A percentile compares a stretch with the other conserved stretches of the same genome.
Conservation (phyloP, 306 rosid genomes). For the Gleditsia sinensis region DNA sequence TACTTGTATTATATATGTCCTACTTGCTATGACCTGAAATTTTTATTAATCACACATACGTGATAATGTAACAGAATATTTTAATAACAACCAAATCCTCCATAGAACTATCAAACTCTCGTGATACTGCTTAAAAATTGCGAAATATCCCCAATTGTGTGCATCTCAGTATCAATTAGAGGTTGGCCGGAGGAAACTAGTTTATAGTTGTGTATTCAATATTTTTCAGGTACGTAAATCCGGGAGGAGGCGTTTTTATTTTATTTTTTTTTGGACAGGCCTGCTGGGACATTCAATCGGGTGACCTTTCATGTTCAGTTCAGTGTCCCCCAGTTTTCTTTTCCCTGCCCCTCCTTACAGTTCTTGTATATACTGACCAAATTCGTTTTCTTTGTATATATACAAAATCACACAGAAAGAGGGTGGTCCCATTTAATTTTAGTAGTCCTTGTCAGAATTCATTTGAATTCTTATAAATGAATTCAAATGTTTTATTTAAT, state of each 20-base stretch:
- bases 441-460: neutral
- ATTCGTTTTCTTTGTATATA: conserved; percentile 31
- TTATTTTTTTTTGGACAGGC: too few relatives aligned
- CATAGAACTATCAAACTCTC: neutral
- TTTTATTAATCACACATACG: neutral
- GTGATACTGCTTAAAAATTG: neutral
- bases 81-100: neutral
- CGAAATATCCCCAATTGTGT: neutral
- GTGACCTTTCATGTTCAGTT: neutral
- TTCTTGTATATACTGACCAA: conserved; percentile 27
- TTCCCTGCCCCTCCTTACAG: neutral
- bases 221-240: neutral
- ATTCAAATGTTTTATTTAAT: too few relatives aligned
- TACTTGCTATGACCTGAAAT: neutral
- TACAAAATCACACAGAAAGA: conserved; percentile 25
- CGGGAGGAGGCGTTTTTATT: neutral
- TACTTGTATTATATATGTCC: neutral
- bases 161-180: neutral
- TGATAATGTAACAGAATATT: too few relatives aligned
- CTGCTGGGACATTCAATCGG: neutral
- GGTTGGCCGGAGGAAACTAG: conserved; percentile 16
- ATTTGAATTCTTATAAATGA: too few relatives aligned
- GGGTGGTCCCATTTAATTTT: neutral
- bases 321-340: neutral
- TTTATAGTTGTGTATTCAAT: neutral